Evolutionary conservation across 495 filamentous ascomycete species (phyloP).

Genomic region (Penicillium flavigenum): DNA sequence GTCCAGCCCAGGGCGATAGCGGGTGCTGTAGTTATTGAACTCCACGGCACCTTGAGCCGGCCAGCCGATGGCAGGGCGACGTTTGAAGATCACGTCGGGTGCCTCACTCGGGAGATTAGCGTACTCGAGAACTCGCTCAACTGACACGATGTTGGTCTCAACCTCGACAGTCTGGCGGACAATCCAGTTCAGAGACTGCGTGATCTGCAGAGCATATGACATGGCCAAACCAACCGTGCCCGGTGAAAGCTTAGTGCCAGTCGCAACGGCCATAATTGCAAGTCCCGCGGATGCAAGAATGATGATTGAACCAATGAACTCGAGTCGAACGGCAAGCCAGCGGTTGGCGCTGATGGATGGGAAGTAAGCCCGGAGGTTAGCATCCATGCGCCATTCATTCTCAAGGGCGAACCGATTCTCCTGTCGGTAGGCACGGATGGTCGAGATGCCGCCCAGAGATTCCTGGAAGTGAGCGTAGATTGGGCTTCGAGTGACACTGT

Average conservation of each 20-base stretch:
- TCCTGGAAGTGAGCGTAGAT: constrained; percentile 99
- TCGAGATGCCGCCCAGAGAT: constrained; percentile 88
- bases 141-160: constrained; percentile 98
- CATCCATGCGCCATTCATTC: constrained; percentile 97
- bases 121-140: constrained; percentile 97
- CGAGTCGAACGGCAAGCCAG: constrained; percentile 93
- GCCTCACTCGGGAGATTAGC: constrained; percentile 91
- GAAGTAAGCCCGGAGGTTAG: constrained; percentile 93
- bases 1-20: constrained; percentile 86
- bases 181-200: constrained; percentile 98
- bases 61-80: constrained; percentile 87
- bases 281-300: constrained; percentile 86
- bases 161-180: constrained; percentile 98
- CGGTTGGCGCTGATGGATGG: constrained; percentile 94
- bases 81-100: constrained; percentile 86
- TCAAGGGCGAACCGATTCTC: constrained; percentile 83
- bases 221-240: constrained; percentile 92
- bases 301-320: constrained; percentile 94
- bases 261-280: constrained; percentile 75
- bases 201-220: constrained; percentile 97
- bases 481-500: constrained; percentile 91
- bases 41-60: constrained; percentile 85
- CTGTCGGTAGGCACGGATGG: constrained; percentile 95
- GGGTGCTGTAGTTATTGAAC: constrained; percentile 90
- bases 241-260: constrained; percentile 62